phyloP scores from a whole-genome alignment of 1,284 basidiomycete genomes.

The Macrocystidia cucumis region DNA sequence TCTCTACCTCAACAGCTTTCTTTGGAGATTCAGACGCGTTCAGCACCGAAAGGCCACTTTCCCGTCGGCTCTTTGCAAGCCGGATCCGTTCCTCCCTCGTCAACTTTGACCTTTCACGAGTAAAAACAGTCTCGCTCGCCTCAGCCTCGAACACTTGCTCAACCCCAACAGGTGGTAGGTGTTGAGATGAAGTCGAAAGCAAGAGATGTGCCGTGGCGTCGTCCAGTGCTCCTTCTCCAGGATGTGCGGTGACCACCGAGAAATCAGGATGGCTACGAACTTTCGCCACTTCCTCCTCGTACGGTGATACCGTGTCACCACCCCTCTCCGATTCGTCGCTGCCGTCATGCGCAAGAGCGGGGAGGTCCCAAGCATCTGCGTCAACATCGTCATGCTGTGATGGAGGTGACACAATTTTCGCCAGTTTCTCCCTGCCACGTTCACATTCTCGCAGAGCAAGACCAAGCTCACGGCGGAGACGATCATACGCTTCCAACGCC shows the following conservation, averaged over 20 bases:
- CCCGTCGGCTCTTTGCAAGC: constrained; percentile 46
- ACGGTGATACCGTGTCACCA: constrained; percentile 26
- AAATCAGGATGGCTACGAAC: constrained; percentile 14
- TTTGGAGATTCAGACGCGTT: not conserved
- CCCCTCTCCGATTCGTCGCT: constrained; percentile 51
- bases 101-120: constrained; percentile 51
- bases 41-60: constrained; percentile 19
- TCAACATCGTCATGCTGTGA: constrained; percentile 26
- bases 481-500: constrained; percentile 61
- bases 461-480: constrained; percentile 66
- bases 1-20: constrained; percentile 20
- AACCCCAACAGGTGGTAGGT: constrained; percentile 52
- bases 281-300: constrained; percentile 20
- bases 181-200: constrained; percentile 36
- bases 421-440: constrained; percentile 56
- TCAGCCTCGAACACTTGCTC: constrained; percentile 77
- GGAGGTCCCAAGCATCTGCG: constrained; percentile 36
- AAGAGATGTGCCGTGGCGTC: constrained; percentile 53
- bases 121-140: constrained; percentile 31
- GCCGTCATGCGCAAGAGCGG: constrained; percentile 40
- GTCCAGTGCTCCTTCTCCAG: constrained; percentile 26
- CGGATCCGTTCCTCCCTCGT: constrained; percentile 66
- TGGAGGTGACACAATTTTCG: constrained; percentile 46
- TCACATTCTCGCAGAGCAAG: constrained; percentile 72
- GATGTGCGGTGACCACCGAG: constrained; percentile 17